These are phyloP conservation scores for Earliella scabrosa DNA, from an alignment of 1,284 basidiomycete species.

Conservation along the genomic window DNA sequence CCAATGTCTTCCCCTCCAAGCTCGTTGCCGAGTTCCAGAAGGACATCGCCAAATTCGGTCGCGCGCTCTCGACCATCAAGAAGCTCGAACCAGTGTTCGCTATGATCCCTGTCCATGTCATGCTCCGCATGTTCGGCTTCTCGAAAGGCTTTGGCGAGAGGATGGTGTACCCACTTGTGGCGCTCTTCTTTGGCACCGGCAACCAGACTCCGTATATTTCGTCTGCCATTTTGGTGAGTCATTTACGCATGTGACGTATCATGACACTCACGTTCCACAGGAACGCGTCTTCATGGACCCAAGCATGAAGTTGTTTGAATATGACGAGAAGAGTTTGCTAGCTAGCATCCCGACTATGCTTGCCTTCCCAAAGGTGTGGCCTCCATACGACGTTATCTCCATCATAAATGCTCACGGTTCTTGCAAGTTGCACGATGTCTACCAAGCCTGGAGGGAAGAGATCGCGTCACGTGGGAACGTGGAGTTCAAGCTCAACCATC, in stretches of 20 bases:
- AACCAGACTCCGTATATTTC: constrained; percentile 65
- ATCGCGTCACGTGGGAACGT: constrained; percentile 48
- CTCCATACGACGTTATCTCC: constrained; percentile 2
- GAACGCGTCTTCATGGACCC: constrained; percentile 63
- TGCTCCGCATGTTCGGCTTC: constrained; percentile 61
- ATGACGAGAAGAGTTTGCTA: constrained; percentile 35
- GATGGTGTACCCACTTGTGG: constrained; percentile 61
- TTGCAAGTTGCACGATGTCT: constrained; percentile 47
- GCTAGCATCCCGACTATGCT: constrained; percentile 39
- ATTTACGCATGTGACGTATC: not conserved
- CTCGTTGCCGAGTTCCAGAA: constrained; percentile 51
- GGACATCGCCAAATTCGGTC: constrained; percentile 65
- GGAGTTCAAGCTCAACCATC: constrained; percentile 44
- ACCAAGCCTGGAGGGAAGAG: constrained; percentile 50
- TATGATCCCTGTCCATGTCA: constrained; percentile 60
- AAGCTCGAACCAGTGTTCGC: constrained; percentile 59
- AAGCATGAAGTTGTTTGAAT: constrained; percentile 53
- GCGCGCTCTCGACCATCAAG: constrained; percentile 57
- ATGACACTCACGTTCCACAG: constrained; percentile 13
- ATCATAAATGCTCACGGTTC: constrained; percentile 26
- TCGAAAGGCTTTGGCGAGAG: constrained; percentile 61
- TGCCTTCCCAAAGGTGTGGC: constrained; percentile 39
- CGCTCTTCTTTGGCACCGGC: constrained; percentile 64
- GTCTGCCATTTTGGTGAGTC: constrained; percentile 51
- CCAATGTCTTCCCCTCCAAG: constrained; percentile 65